Evolutionary conservation across 2,329 filamentous ascomycete genomes (phyloP).

Genomic region (Peltaster fructicola): DNA sequence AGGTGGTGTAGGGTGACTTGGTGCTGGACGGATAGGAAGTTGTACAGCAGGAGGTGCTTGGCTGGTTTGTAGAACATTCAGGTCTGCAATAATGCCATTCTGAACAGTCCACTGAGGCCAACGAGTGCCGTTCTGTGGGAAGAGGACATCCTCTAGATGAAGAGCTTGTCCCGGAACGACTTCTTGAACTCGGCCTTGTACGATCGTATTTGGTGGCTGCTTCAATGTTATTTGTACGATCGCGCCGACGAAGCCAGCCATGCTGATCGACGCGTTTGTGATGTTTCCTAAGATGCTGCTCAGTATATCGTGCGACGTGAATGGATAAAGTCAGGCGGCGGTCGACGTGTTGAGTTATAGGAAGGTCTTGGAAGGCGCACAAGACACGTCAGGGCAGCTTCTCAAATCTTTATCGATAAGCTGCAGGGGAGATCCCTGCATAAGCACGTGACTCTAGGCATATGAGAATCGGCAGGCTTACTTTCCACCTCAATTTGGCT

Average conservation of each 20-base stretch:
- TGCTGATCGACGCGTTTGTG: slow-evolving; percentile 18
- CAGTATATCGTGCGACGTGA: not conserved
- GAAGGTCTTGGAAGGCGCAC: not conserved
- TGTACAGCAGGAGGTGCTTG: slow-evolving; percentile 2
- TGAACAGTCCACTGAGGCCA: slow-evolving; percentile 38
- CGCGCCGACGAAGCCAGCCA: slow-evolving; percentile 59
- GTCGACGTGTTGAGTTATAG: not conserved
- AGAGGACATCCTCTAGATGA: slow-evolving; percentile 47
- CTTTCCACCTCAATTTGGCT: too few relatives aligned
- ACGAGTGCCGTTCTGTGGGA: slow-evolving; percentile 35
- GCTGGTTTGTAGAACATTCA: slow-evolving; percentile 27
- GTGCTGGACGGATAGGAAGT: slow-evolving; percentile 3
- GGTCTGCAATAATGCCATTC: slow-evolving; percentile 39
- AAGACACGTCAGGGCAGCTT: too few relatives aligned
- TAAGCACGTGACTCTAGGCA: too few relatives aligned
- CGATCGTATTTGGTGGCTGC: slow-evolving; percentile 42
- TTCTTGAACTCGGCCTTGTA: slow-evolving; percentile 54
- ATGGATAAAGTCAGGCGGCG: not conserved
- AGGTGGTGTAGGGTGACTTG: slow-evolving; percentile 13
- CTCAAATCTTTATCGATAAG: too few relatives aligned
- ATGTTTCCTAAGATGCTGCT: too few relatives aligned
- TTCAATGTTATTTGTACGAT: slow-evolving; percentile 57
- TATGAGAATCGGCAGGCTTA: too few relatives aligned
- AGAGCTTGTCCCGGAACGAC: slow-evolving; percentile 49
- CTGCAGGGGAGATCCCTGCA: too few relatives aligned